Conservation (phyloP, 2,329 filamentous ascomycete genomes). For the Scedosporium boydii region DNA sequence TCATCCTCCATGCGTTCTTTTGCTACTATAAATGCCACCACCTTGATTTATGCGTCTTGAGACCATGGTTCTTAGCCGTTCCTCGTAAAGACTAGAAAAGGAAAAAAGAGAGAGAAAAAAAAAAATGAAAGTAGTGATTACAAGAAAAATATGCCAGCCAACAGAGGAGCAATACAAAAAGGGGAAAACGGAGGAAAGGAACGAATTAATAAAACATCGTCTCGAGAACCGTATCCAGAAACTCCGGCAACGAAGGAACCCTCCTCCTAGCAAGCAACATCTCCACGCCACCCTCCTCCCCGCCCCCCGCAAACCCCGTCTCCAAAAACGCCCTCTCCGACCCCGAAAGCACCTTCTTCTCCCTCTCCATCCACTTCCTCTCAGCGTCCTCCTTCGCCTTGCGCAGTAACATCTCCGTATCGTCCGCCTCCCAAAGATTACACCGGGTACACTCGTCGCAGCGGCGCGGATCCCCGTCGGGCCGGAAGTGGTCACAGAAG, state of each 20-base stretch:
- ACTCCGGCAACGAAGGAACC: constrained; percentile 28
- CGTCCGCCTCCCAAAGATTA: constrained; percentile 70
- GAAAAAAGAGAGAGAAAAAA: background rate
- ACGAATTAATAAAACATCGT: constrained; percentile 6
- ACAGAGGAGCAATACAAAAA: background rate
- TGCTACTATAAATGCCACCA: background rate
- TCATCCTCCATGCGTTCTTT: background rate
- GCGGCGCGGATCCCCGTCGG: constrained; percentile 58
- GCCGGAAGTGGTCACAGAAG: constrained; percentile 92
- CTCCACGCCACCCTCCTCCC: constrained; percentile 19
- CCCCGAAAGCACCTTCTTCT: constrained; percentile 44
- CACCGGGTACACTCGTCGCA: constrained; percentile 76
- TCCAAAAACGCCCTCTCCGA: constrained; percentile 38
- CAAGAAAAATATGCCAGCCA: background rate
- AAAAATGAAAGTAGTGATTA: background rate
- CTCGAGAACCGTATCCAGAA: background rate
- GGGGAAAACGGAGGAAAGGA: constrained; percentile 3
- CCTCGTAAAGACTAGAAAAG: background rate
- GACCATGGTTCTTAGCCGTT: background rate
- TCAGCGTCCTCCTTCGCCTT: constrained; percentile 65
- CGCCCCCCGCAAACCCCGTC: constrained; percentile 32
- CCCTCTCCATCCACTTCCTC: constrained; percentile 57
- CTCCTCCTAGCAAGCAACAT: constrained; percentile 21
- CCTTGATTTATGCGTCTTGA: background rate
- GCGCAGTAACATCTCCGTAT: constrained; percentile 57